Conservation (phyloP, 1,284 basidiomycete species). For the Rhodotorula sp. region DNA sequence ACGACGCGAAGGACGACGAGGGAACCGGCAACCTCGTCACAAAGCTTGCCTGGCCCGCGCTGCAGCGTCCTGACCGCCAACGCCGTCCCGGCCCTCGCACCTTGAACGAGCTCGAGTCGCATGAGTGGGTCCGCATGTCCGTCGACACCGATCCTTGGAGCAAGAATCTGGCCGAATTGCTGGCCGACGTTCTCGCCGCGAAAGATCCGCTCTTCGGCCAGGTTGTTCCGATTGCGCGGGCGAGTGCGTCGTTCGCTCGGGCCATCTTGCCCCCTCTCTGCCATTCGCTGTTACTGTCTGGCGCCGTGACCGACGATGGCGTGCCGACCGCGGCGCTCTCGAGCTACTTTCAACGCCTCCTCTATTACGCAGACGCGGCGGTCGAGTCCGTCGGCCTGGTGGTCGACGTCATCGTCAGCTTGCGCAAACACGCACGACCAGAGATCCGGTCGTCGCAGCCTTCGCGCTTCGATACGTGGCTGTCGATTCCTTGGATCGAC, state of each 20-base stretch:
- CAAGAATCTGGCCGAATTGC: constrained; percentile 59
- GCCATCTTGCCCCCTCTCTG: constrained; percentile 72
- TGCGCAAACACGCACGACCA: constrained; percentile 64
- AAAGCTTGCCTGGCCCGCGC: constrained; percentile 4
- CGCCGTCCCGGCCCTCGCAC: constrained; percentile 40
- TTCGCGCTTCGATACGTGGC: constrained; percentile 76
- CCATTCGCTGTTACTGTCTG: constrained; percentile 61
- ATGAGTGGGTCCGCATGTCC: constrained; percentile 38
- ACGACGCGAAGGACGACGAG: not conserved
- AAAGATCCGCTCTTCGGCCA: constrained; percentile 68
- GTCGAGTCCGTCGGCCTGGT: constrained; percentile 61
- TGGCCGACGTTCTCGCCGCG: constrained; percentile 62
- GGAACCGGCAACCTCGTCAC: constrained; percentile 1
- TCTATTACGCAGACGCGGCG: constrained; percentile 48
- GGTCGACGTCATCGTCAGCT: constrained; percentile 74
- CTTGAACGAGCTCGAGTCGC: constrained; percentile 54
- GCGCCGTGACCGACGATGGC: constrained; percentile 14
- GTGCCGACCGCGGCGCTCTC: constrained; percentile 29
- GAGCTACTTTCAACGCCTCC: constrained; percentile 51
- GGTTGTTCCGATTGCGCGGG: constrained; percentile 60
- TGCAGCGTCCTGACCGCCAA: constrained; percentile 12
- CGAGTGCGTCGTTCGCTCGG: constrained; percentile 62
- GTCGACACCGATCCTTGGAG: constrained; percentile 67
- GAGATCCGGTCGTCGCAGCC: constrained; percentile 51
- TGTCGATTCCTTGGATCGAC: constrained; percentile 70